A percentile compares a stretch with the other conserved stretches of the same genome.
These are phyloP conservation scores for Nemania sp. DNA, from an alignment of 2,329 filamentous ascomycete genomes.

Conservation along the genomic window DNA sequence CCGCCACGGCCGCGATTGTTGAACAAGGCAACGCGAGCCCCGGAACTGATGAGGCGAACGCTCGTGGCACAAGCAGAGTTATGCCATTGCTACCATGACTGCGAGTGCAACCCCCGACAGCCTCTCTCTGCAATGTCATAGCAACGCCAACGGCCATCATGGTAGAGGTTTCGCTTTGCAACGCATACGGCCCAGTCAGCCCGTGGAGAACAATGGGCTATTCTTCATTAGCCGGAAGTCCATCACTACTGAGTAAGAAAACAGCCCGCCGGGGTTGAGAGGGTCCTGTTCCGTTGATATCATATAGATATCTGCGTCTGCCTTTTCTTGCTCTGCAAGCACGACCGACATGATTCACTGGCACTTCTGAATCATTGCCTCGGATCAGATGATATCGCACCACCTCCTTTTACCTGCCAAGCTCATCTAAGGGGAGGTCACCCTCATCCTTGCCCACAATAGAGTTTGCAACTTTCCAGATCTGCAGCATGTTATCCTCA, in stretches of 20 bases:
- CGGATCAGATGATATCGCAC: constrained; percentile 11
- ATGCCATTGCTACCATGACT: too few relatives aligned
- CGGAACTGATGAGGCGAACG: too few relatives aligned
- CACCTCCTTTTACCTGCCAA: constrained; percentile 59
- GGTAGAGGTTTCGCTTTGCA: too few relatives aligned
- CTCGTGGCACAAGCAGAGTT: too few relatives aligned
- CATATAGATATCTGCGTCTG: constrained; percentile 25
- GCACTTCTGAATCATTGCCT: background rate
- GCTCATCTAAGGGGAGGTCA: constrained; percentile 75
- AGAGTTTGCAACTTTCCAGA: constrained; percentile 85
- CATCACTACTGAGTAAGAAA: constrained; percentile 9
- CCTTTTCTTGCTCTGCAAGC: constrained; percentile 16
- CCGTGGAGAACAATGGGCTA: too few relatives aligned
- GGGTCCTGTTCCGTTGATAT: constrained; percentile 18
- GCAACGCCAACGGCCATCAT: too few relatives aligned
- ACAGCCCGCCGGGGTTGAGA: constrained; percentile 8
- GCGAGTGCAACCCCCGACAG: too few relatives aligned
- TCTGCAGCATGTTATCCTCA: constrained; percentile 94
- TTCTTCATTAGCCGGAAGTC: background rate
- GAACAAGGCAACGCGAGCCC: too few relatives aligned
- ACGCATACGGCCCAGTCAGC: too few relatives aligned
- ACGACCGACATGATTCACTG: constrained; percentile 1
- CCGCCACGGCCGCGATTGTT: too few relatives aligned
- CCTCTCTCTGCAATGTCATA: too few relatives aligned
- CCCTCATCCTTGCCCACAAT: constrained; percentile 78